Percentiles rank a stretch among this genome's conserved stretches.
phyloP scores from a whole-genome alignment of 2,329 filamentous ascomycete species.

The Cercospora brassicicola region DNA sequence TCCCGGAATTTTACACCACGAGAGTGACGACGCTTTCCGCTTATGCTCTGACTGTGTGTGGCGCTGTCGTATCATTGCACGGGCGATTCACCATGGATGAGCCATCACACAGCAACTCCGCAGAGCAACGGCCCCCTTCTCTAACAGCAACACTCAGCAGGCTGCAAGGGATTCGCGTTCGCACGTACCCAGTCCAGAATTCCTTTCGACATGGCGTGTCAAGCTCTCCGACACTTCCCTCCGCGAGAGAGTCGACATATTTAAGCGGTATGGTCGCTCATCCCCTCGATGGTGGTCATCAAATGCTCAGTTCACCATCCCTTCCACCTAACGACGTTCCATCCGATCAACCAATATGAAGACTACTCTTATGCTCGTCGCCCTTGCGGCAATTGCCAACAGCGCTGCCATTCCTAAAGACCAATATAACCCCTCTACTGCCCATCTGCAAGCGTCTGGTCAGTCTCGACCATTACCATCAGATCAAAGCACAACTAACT shows the following conservation, averaged over 20 bases:
- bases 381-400: not conserved
- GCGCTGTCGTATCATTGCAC: not conserved
- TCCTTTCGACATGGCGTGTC: not conserved
- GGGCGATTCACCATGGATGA: not conserved
- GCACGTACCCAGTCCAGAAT: not conserved
- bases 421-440: not conserved
- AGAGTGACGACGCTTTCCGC: not conserved
- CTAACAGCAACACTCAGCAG: not conserved
- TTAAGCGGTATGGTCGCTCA: not conserved
- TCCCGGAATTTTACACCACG: not conserved
- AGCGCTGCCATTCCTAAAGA: not conserved
- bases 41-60: not conserved
- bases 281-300: not conserved
- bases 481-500: not conserved
- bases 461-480: not conserved
- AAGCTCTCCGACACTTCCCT: not conserved
- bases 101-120: not conserved
- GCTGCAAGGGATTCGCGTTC: not conserved
- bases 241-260: not conserved
- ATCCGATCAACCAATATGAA: not conserved
- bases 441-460: not conserved
- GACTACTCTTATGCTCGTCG: not conserved
- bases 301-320: not conserved
- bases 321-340: not conserved
- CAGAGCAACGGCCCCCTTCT: not conserved